Evolutionary conservation across 2,329 filamentous ascomycete species (phyloP).

Genomic region (Cladophialophora exuberans): DNA sequence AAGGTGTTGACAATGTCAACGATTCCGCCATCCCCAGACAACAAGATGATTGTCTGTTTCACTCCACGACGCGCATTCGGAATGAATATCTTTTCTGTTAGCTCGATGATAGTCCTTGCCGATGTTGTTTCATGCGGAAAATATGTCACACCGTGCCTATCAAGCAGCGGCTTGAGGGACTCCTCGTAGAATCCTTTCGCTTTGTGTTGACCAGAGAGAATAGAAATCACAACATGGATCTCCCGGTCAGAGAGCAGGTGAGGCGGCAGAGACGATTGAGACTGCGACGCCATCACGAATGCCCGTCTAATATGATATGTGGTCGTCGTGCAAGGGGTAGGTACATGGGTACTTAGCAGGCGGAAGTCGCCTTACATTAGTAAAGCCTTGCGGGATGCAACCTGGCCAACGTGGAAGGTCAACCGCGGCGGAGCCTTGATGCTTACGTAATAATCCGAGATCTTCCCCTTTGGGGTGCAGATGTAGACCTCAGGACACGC

Average conservation of each 20-base stretch:
- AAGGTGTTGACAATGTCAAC: constrained; percentile 79
- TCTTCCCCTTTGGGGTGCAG: not conserved
- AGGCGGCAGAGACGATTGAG: not conserved
- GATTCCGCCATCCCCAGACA: constrained; percentile 87
- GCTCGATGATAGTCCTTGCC: constrained; percentile 64
- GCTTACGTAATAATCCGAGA: too few species aligned
- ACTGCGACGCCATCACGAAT: not conserved
- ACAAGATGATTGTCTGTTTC: constrained; percentile 69
- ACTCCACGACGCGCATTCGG: constrained; percentile 52
- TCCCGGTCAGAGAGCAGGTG: constrained; percentile 31
- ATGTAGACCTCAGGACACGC: too few species aligned
- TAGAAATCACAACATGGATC: constrained; percentile 69
- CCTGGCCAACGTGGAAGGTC: too few species aligned
- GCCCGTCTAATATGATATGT: too few species aligned
- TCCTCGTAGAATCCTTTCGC: constrained; percentile 60
- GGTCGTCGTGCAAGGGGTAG: too few species aligned
- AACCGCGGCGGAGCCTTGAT: too few species aligned
- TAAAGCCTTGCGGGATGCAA: too few species aligned
- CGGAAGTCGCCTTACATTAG: too few species aligned
- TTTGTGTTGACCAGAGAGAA: constrained; percentile 64
- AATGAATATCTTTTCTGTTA: constrained; percentile 58
- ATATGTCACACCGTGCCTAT: constrained; percentile 46
- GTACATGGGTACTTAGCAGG: too few species aligned
- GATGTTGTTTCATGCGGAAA: constrained; percentile 68
- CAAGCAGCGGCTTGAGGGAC: constrained; percentile 61